Conservation (phyloP, 768 basidiomycete species). For the Pleurotus eryngii region DNA sequence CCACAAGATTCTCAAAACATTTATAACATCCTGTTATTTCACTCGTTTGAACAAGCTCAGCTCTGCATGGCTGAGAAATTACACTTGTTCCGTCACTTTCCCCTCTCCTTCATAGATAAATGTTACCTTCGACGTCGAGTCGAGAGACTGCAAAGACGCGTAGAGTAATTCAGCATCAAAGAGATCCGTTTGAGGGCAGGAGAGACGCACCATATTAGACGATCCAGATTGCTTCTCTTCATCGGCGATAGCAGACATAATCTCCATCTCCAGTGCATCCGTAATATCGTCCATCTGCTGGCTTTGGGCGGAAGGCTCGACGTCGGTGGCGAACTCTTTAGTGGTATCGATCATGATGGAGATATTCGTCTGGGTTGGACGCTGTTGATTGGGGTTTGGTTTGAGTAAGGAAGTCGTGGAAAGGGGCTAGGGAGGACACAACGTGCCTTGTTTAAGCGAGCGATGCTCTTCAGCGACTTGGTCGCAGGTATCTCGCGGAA, state of each 20-base stretch:
- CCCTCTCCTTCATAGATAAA: no score
- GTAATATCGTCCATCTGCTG: not conserved
- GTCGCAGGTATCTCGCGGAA: conserved; percentile 7
- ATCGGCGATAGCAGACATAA: not conserved
- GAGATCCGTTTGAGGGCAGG: not conserved
- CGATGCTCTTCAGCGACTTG: not conserved
- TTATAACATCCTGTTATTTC: no score
- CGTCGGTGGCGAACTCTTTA: conserved; percentile 43
- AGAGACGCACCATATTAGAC: not conserved
- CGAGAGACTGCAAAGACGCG: no score
- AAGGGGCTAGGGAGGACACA: not conserved
- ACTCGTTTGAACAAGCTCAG: no score
- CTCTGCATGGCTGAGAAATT: no score
- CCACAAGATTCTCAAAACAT: no score
- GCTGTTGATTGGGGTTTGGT: conserved; percentile 17
- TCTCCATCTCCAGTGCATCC: not conserved
- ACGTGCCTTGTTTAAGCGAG: not conserved
- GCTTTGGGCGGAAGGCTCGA: not conserved
- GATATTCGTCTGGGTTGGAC: conserved; percentile 35
- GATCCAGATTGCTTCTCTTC: not conserved
- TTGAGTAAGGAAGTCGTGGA: not conserved
- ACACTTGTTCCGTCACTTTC: no score
- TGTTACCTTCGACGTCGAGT: no score
- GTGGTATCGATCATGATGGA: conserved; percentile 57
- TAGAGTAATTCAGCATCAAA: no score